Base-by-base conservation (phyloP, 805 yeast genomes). In the Candida ficus region DNA sequence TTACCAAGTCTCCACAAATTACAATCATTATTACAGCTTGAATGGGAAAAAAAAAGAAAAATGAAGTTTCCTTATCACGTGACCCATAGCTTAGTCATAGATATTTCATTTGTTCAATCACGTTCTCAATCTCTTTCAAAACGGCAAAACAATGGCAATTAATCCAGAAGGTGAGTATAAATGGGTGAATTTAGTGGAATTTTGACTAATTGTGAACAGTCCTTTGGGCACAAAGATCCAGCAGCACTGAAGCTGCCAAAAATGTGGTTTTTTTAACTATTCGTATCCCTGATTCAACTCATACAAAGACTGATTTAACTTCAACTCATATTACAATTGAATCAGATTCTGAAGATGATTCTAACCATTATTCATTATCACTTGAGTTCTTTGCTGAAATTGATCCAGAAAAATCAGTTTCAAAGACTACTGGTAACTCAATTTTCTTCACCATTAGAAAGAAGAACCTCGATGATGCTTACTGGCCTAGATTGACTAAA, bases 151-250 rank as follows among this genome's bases (percentile, higher is more conserved):
- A 23, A 43, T 41, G 44, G 13, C 43, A 31, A 28, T 31, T 10
- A 35, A 36, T 23, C 48, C 45, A 41, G 47, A 43, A 46, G 48
- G 46, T 41, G 14, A 21, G 44, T 38, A 7, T 13, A 12, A 23
- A 30, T 17, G n/a, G n/a, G n/a, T n/a, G n/a, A n/a, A n/a, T n/a
- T n/a, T n/a, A 5, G 19, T 5, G 31, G 26, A n/a, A 11, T 19
- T 17, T 14, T 29, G 10, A 17, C 19, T 12, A 13, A 7, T 11
- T 30, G 18, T 19, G 18, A 8, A 14, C 50, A 69, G 91, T 87
- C 30, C 70, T 80, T 60, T 91, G 99, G 99, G 98, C 99, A 11
- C 99, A 91, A 71, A 86, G 99, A 66, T 88, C 96, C 41, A 79
- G 72, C 57, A 82, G 71, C n/a, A 63, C 71, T 4, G 95, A 81